Conservation (phyloP, 805 yeast species). For the Blastobotrys peoriensis region DNA sequence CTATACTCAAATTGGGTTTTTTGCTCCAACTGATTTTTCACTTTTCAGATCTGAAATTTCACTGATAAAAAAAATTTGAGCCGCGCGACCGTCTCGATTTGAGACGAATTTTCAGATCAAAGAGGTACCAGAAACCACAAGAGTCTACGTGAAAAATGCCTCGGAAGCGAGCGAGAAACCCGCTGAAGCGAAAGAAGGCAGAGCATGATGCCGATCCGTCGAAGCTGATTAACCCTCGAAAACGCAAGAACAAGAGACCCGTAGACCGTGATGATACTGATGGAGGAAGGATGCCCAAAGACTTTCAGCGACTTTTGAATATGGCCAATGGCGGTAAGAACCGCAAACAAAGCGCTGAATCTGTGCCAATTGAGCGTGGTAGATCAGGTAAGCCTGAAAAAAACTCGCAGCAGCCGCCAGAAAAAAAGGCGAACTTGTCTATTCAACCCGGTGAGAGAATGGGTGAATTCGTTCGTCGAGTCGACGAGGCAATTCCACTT, state of each 20-base stretch:
- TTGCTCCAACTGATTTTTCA: no score
- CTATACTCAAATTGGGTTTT: no score
- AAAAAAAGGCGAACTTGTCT: constrained; percentile 16
- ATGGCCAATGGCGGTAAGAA: constrained; percentile 7
- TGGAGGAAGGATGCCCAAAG: constrained; percentile 32
- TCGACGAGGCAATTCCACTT: constrained; percentile 36
- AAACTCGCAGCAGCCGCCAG: constrained; percentile 1
- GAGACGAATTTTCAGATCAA: neutral
- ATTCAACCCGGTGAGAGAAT: constrained; percentile 33
- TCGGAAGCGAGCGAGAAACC: constrained; percentile 20
- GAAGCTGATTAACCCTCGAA: constrained; percentile 10
- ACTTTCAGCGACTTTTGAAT: constrained; percentile 28
- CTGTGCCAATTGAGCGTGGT: neutral
- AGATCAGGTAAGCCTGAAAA: no score
- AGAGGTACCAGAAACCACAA: neutral
- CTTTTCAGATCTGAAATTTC: no score
- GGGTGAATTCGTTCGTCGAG: constrained; percentile 35
- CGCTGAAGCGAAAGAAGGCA: constrained; percentile 17
- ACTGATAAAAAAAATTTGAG: constrained; percentile 9
- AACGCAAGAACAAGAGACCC: constrained; percentile 12
- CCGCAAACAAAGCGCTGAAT: constrained; percentile 1
- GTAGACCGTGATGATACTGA: constrained; percentile 13
- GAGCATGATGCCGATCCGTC: constrained; percentile 20
- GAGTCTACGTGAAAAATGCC: constrained; percentile 19
- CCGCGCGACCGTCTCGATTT: constrained; percentile 3